Conservation (phyloP, 495 filamentous ascomycete genomes). For the Penicillium mononematosum region DNA sequence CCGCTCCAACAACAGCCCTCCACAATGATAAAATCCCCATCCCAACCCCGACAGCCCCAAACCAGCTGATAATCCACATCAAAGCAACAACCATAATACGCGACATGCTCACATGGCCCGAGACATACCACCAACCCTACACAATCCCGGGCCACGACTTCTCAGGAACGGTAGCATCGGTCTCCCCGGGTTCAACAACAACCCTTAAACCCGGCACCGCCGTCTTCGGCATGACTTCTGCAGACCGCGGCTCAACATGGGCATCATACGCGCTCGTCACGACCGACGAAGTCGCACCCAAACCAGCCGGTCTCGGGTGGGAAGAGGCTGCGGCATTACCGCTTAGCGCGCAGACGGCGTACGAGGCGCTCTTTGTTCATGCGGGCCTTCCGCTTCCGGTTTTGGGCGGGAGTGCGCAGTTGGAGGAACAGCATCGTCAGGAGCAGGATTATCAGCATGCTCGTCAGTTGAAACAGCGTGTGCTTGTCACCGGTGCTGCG, state of each 20-base stretch:
- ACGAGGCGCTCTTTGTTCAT: constrained; percentile 36
- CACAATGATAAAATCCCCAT: constrained; percentile 32
- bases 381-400: constrained; percentile 12
- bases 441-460: not conserved
- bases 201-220: constrained; percentile 30
- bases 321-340: constrained; percentile 32
- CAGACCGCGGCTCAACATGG: constrained; percentile 28
- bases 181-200: constrained; percentile 2
- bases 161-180: constrained; percentile 39
- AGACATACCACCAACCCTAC: constrained; percentile 28
- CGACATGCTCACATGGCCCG: constrained; percentile 37
- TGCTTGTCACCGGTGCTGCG: constrained; percentile 37
- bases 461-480: not conserved
- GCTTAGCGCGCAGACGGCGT: constrained; percentile 36
- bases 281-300: constrained; percentile 27
- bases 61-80: constrained; percentile 30
- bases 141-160: constrained; percentile 46
- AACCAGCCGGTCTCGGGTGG: constrained; percentile 23
- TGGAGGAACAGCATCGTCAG: not conserved
- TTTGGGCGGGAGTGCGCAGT: not conserved
- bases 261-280: constrained; percentile 32
- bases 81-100: constrained; percentile 34
- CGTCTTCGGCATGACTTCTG: constrained; percentile 34
- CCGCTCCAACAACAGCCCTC: constrained; percentile 33
- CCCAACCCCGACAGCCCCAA: constrained; percentile 20